Evolutionary conservation across 768 basidiomycete genomes (phyloP), one percentile per base, ranked within the genome.

Genomic region (Boletus fagicola): DNA sequence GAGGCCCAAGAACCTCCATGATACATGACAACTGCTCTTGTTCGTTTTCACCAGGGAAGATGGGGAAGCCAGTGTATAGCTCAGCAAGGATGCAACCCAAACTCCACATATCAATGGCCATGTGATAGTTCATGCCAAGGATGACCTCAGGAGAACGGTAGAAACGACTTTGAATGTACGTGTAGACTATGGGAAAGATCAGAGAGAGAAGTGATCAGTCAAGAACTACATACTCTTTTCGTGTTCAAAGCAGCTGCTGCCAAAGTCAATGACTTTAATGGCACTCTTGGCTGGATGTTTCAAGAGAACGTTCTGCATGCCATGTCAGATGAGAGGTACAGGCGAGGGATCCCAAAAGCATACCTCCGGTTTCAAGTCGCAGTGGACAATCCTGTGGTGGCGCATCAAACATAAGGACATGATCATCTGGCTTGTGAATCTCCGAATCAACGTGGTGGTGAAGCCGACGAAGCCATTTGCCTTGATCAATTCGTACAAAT

Each of bases 31-130:
- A 75, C 65, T 98, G 97, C 69, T 98, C 95, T 74, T 97, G 94
- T 72, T 99, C 96, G 68, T 98, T 98, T 75, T 99, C 97, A 26
- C 97, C 97, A 0, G 97, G 97, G 75, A 99, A 99, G 64, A 99
- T 95, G 1, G 97, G 97, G 72, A 93, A 97, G 1, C 97, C 97
- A 12, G 96, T 98, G 72, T 90, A 96, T 43, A 99, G 77, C 73
- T 99, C 97, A 16, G 97, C 97, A 52, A 99, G 78, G 60, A 99
- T 99, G 68, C 97, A 99, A 38, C 97, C 97, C 63, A 99, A 74
- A 78, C 94, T 96, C 97, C 97, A 99, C 95, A 99, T 99, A 71
- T 98, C 94, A 61, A 95, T 96, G 35, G 92, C 94, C 94, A 97
- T 98, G 69, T 96, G 93, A 72, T 99, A 99, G 72, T 94, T 97